Evolutionary conservation across 202 grass and related monocot species (phyloP), one percentile per base, ranked within the genome.

Genomic region (Carex arenaria): DNA sequence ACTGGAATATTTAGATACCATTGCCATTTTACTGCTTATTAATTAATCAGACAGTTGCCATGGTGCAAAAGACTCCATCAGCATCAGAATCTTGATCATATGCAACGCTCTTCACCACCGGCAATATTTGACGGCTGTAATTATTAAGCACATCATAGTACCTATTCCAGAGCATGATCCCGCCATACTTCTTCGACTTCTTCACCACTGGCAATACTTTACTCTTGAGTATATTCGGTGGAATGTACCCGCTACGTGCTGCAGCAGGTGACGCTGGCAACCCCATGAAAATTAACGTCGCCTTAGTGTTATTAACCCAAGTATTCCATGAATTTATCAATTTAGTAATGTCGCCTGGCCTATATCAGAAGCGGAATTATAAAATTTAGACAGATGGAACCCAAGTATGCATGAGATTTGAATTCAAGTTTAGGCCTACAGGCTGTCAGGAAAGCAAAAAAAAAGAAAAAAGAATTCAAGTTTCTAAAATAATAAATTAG

Each of bases 131-230:
- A 70, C 0, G 1, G 76, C 87, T 88, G 72, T 93, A 93, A 31
- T 26, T 77, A 34, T 85, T 86, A 23, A 30, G 78, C 78, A 40
- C 51, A 80, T 97, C 94, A 72, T 62, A 70, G 82, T 10, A 90
- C 14, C 94, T 85, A 81, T 13, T 83, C 89, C 89, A 97, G 61
- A 97, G 2, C 94, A 97, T 97, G 79, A 97, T 88, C 22, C 90
- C 94, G 14, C 87, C 90, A 15, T 96, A 96, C 4, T 85, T 89
- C 31, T 42, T 7, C 12, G 62, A 13, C 13, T 43, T 22, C n/a
- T 49, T 10, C 49, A 89, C 70, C 59, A 3, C 80, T 0, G 93
- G 93, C 79, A 95, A 9, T 74, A 95, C 90, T 72, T 60, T 18
- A 23, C 56, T 79, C 47, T 17, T 93, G 4, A 93, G 74, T 18